These are phyloP conservation scores for Metarhizium anisopliae DNA, from an alignment of 2,329 filamentous ascomycete genomes.

Conservation along the genomic window DNA sequence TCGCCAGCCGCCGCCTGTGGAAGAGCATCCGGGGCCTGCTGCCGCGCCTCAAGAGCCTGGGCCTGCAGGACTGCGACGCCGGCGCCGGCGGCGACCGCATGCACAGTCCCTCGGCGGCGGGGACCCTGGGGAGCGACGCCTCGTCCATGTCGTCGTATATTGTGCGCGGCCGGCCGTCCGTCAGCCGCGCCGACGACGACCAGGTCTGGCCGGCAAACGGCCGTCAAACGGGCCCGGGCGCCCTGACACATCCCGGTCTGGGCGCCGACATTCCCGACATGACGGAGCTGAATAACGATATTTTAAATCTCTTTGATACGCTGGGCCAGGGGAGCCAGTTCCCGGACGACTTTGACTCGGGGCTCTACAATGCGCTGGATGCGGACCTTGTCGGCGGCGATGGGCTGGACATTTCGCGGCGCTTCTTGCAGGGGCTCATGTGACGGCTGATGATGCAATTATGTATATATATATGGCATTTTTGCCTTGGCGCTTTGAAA, in stretches of 20 bases:
- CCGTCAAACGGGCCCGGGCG: conserved; percentile 1
- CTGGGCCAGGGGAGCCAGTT: conserved; percentile 22
- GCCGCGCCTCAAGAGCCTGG: conserved; percentile 20
- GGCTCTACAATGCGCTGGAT: conserved; percentile 9
- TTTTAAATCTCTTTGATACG: conserved; percentile 25
- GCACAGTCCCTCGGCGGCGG: too few relatives aligned
- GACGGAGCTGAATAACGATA: conserved; percentile 24
- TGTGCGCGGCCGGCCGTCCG: background rate
- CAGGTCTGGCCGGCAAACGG: background rate
- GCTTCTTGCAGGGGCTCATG: conserved; percentile 23
- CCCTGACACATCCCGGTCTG: background rate
- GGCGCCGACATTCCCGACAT: conserved; percentile 19
- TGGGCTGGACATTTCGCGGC: conserved; percentile 39
- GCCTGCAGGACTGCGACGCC: conserved; percentile 11
- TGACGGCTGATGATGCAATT: conserved; percentile 13
- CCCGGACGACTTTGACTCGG: conserved; percentile 8
- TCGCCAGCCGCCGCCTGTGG: conserved; percentile 24
- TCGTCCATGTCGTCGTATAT: too few relatives aligned
- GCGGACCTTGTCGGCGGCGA: conserved; percentile 35
- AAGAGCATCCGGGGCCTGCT: conserved; percentile 25
- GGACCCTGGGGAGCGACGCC: too few relatives aligned
- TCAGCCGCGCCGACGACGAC: background rate
- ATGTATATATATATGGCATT: too few relatives aligned
- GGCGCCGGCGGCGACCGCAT: background rate
- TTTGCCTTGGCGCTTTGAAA: too few relatives aligned